Conservation (phyloP, 1,284 basidiomycete genomes). For the Sutorius eximius region DNA sequence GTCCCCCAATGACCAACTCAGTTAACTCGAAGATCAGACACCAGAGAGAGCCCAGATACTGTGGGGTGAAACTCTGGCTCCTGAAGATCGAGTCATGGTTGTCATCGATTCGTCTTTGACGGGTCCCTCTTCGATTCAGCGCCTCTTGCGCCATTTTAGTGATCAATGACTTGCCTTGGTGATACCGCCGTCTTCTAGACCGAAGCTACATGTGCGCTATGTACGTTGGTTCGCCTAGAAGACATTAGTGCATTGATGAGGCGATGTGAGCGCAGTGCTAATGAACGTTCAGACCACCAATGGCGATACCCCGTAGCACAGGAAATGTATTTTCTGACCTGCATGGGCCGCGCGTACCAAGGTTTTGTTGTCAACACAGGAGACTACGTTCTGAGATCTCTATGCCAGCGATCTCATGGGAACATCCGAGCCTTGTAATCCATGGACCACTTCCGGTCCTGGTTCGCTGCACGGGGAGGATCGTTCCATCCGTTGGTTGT, state of each 20-base stretch:
- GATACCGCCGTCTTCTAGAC: background rate
- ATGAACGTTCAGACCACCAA: background rate
- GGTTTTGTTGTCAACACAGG: background rate
- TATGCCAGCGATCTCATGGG: no score
- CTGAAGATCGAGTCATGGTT: background rate
- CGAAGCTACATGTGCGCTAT: background rate
- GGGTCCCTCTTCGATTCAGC: background rate
- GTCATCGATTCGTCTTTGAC: background rate
- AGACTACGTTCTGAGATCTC: background rate
- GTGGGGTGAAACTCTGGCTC: background rate
- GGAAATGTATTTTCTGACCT: background rate
- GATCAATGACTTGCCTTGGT: background rate
- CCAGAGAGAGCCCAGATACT: background rate
- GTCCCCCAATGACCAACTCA: background rate
- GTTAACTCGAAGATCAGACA: background rate
- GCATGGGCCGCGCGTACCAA: background rate
- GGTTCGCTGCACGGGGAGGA: conserved; percentile 17
- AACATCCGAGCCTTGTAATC: no score
- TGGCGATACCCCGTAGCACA: background rate
- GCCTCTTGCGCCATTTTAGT: background rate
- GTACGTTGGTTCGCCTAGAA: background rate
- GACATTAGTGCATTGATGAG: background rate
- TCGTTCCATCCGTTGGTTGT: conserved; percentile 18
- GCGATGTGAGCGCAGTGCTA: background rate
- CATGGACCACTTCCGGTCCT: conserved; percentile 18